Conservation (phyloP, 2,329 filamentous ascomycete species). For the Mycocentrospora acerina region DNA sequence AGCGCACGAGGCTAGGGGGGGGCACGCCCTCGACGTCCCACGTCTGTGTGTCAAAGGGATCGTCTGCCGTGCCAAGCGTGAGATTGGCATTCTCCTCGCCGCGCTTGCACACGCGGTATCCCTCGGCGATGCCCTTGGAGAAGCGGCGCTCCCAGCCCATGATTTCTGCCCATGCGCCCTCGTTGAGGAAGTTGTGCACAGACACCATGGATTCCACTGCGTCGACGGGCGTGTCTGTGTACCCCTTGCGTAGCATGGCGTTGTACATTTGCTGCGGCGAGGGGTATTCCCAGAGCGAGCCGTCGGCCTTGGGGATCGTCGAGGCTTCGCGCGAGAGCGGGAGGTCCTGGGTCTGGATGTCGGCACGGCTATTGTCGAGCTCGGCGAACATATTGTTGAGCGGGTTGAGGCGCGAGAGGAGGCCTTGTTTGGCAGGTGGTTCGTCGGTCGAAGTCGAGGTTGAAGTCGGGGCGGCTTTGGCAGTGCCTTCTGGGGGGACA, state of each 20-base stretch:
- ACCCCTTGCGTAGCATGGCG: constrained; percentile 91
- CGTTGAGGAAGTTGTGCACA: constrained; percentile 97
- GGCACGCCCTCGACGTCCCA: constrained; percentile 39
- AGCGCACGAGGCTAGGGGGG: constrained; percentile 76
- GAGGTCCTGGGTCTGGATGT: constrained; percentile 71
- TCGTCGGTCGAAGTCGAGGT: constrained; percentile 29
- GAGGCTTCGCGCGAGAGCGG: constrained; percentile 81
- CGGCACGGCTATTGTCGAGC: constrained; percentile 76
- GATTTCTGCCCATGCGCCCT: constrained; percentile 96
- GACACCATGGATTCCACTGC: constrained; percentile 97
- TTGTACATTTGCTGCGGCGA: constrained; percentile 99
- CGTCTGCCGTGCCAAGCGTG: constrained; percentile 45
- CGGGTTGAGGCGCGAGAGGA: constrained; percentile 68
- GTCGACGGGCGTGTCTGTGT: constrained; percentile 89
- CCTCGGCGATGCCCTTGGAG: constrained; percentile 67
- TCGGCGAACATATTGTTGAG: constrained; percentile 95
- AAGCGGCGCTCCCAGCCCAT: constrained; percentile 91
- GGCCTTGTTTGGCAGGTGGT: constrained; percentile 47
- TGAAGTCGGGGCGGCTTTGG: constrained; percentile 29
- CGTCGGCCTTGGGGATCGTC: constrained; percentile 84
- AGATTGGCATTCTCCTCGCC: constrained; percentile 69
- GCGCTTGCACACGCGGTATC: constrained; percentile 71
- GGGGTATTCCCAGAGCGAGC: constrained; percentile 91
- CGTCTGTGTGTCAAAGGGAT: constrained; percentile 36
- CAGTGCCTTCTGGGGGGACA: constrained; percentile 41